phyloP scores from a whole-genome alignment of 2,329 filamentous ascomycete genomes.

The Aspergillus sojae region DNA sequence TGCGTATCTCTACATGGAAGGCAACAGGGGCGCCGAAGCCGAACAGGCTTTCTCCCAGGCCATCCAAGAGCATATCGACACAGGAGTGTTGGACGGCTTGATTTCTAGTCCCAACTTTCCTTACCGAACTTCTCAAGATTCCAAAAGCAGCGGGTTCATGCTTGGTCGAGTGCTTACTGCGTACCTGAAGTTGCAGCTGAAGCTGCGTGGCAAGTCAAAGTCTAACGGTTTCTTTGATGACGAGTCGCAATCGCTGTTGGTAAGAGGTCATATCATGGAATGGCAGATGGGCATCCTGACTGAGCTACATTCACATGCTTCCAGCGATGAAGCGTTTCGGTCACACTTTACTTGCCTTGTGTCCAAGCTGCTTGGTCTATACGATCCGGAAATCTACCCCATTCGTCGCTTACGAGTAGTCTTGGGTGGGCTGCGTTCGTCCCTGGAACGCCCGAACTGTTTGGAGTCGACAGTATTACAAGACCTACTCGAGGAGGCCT shows the following conservation, averaged over 20 bases:
- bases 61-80: slow-evolving; percentile 43
- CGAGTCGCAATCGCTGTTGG: slow-evolving; percentile 24
- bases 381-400: slow-evolving; percentile 33
- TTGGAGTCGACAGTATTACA: slow-evolving; percentile 32
- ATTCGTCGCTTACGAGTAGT: slow-evolving; percentile 42
- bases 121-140: slow-evolving; percentile 33
- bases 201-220: slow-evolving; percentile 33
- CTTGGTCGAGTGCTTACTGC: slow-evolving; percentile 41
- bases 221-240: slow-evolving; percentile 36
- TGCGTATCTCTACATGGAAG: slow-evolving; percentile 44
- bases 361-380: slow-evolving; percentile 38
- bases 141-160: slow-evolving; percentile 38
- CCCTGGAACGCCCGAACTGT: slow-evolving; percentile 34
- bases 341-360: slow-evolving; percentile 31
- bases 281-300: slow-evolving; percentile 42
- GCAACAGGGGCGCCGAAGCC: slow-evolving; percentile 38
- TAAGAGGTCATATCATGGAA: slow-evolving; percentile 38
- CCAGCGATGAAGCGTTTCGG: slow-evolving; percentile 32
- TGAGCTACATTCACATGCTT: slow-evolving; percentile 31
- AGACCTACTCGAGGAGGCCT: slow-evolving; percentile 30
- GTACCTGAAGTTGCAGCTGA: slow-evolving; percentile 35
- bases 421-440: slow-evolving; percentile 37
- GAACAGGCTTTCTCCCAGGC: slow-evolving; percentile 42
- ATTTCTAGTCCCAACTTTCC: slow-evolving; percentile 30
- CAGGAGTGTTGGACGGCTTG: slow-evolving; percentile 38